These are phyloP conservation scores for Tilletiopsis washingtonensis DNA, from an alignment of 1,284 basidiomycete species.

Conservation along the genomic window DNA sequence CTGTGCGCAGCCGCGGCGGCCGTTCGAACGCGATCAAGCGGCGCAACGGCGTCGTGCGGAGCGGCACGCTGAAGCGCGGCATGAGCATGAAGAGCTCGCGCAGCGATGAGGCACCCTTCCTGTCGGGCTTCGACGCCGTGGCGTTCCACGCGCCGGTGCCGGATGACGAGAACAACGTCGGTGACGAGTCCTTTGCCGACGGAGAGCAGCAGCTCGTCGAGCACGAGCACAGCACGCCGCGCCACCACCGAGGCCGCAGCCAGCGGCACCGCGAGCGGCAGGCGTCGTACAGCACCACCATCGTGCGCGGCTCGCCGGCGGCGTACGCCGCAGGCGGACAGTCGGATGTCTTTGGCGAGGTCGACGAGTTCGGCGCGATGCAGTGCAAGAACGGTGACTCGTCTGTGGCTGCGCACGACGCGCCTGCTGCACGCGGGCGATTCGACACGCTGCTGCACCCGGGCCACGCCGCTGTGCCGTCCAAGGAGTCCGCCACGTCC, in stretches of 20 bases:
- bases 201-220: constrained; percentile 24
- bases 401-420: neutral
- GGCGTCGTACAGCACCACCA: neutral
- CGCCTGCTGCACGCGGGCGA: neutral
- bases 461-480: too few species aligned
- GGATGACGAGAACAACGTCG: constrained; percentile 17
- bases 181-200: constrained; percentile 25
- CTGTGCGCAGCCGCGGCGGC: too few species aligned
- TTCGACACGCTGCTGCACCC: neutral
- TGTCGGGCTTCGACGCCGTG: constrained; percentile 34
- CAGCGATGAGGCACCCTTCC: constrained; percentile 31
- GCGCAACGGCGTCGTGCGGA: neutral
- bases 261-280: neutral
- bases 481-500: too few species aligned
- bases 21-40: too few species aligned
- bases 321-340: too few species aligned
- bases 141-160: constrained; percentile 29
- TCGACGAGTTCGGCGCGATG: constrained; percentile 1
- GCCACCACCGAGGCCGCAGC: constrained; percentile 14
- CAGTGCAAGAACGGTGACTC: neutral
- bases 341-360: neutral
- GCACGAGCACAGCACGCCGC: constrained; percentile 13
- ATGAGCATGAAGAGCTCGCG: constrained; percentile 8
- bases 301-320: neutral
- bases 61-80: neutral